phyloP scores from a whole-genome alignment of 345 rosid species.

The Pugionium dolabratum region DNA sequence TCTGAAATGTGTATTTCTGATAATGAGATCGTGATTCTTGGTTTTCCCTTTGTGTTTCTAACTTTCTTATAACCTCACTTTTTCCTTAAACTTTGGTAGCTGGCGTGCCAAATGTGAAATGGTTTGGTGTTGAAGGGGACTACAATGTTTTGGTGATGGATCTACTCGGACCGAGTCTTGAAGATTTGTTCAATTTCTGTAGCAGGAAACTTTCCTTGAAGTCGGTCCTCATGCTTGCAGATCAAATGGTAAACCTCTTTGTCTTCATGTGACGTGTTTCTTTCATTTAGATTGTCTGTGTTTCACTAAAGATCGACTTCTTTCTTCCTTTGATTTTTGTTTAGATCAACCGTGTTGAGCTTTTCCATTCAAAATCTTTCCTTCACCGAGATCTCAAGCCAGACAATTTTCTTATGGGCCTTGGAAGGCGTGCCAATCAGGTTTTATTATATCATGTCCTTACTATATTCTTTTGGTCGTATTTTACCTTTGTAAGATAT shows the following conservation, averaged over 20 bases:
- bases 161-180: conserved; percentile 69
- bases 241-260: conserved; percentile 49
- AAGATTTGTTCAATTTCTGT: conserved; percentile 52
- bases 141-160: conserved; percentile 50
- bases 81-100: conserved; percentile 42
- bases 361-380: conserved; percentile 58
- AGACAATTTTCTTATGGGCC: conserved; percentile 62
- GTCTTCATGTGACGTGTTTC: neutral
- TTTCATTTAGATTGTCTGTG: neutral
- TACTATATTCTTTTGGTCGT: neutral
- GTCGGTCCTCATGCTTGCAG: no score
- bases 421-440: conserved; percentile 64
- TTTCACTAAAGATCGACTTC: conserved; percentile 6
- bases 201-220: no score
- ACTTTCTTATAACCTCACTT: conserved; percentile 6
- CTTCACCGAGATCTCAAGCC: conserved; percentile 66
- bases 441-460: conserved; percentile 16
- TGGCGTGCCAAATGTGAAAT: conserved; percentile 61
- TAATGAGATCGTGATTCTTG: conserved; percentile 3
- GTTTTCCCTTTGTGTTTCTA: conserved; percentile 7
- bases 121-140: conserved; percentile 56
- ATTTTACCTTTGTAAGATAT: neutral
- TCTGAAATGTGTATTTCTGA: neutral
- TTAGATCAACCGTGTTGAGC: conserved; percentile 17
- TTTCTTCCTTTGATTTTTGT: neutral